Evolutionary conservation across 768 basidiomycete genomes (phyloP).

Genomic region (Imleria badia): DNA sequence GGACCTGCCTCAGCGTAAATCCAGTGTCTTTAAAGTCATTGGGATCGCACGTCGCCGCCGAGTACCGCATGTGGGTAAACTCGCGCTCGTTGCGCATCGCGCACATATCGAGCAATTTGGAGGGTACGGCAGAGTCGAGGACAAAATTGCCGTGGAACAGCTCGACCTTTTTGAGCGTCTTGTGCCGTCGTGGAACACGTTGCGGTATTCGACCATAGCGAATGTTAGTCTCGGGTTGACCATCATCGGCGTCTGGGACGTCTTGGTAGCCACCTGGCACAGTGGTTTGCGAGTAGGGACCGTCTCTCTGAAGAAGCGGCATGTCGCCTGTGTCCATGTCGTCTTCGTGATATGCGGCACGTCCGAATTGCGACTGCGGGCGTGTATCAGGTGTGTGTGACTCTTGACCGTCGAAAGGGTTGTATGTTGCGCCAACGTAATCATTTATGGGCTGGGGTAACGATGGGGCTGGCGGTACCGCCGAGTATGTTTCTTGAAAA

Average conservation of each 20-base stretch:
- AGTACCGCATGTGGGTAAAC: constrained; percentile 95
- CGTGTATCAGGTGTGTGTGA: constrained; percentile 24
- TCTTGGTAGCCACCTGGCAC: constrained; percentile 45
- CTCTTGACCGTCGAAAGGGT: constrained; percentile 20
- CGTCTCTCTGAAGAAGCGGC: constrained; percentile 57
- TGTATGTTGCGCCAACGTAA: constrained; percentile 19
- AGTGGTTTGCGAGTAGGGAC: constrained; percentile 33
- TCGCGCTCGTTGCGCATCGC: constrained; percentile 77
- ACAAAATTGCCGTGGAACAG: constrained; percentile 94
- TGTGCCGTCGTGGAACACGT: constrained; percentile 83
- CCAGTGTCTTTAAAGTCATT: constrained; percentile 82
- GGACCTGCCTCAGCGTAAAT: constrained; percentile 87
- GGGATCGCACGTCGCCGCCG: constrained; percentile 94
- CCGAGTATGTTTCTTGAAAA: constrained; percentile 24
- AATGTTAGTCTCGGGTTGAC: constrained; percentile 53
- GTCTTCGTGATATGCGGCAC: constrained; percentile 39
- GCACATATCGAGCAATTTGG: constrained; percentile 88
- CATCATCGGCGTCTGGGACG: constrained; percentile 31
- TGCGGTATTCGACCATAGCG: constrained; percentile 91
- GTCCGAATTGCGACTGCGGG: constrained; percentile 24
- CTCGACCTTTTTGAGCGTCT: constrained; percentile 93
- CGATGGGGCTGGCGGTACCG: constrained; percentile 14
- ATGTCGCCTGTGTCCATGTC: constrained; percentile 62
- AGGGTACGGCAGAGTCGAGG: constrained; percentile 84
- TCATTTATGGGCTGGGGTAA: constrained; percentile 18